Evolutionary conservation across 306 rosid species (phyloP), one percentile per base, ranked within the genome.

Genomic region (Datisca glomerata): DNA sequence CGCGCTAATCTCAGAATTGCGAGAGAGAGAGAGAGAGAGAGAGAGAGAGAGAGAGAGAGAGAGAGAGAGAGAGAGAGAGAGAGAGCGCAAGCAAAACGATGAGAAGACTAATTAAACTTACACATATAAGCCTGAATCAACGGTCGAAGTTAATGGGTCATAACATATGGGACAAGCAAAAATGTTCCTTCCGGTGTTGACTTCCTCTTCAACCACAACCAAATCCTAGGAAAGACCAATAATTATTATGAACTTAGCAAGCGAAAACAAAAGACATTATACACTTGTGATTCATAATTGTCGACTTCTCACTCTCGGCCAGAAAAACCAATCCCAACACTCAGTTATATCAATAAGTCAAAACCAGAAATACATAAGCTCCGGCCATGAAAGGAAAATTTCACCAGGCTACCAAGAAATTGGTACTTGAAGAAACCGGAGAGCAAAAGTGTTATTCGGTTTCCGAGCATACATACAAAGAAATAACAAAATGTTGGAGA

Each of bases 141-240:
- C 49, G 8, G n/a, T 51, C 65, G 48, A 51, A 22, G 65, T 47
- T 46, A 87, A 52, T 12, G 72, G 68, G 7, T 71, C 67, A 32
- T 66, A 79, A 52, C 97, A 83, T 12, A 87, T 56, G 14, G 94
- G 94, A 54, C 97, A 87, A 47, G 94, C 97, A 61, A 87, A 67
- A n/a, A 65, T 41, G 45, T 60, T 65, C 18, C 49, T 40, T 43
- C 53, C 61, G 31, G 8, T 28, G 48, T 54, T 45, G 18, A 12
- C 65, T 37, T 69, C 72, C 37, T 69, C 64, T 51, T 76, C 81
- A 21, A 59, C 72, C 10, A 36, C 37, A 19, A 51, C 3, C 32
- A 83, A 57, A 11, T 56, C 74, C 94, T 81, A 29, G 43, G 23
- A 16, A 61, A 37, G 14, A 24, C 7, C 10, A 28, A 18, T 52